Evolutionary conservation across 768 basidiomycete species (phyloP).

Genomic region (Udeniomyces megalosporus): DNA sequence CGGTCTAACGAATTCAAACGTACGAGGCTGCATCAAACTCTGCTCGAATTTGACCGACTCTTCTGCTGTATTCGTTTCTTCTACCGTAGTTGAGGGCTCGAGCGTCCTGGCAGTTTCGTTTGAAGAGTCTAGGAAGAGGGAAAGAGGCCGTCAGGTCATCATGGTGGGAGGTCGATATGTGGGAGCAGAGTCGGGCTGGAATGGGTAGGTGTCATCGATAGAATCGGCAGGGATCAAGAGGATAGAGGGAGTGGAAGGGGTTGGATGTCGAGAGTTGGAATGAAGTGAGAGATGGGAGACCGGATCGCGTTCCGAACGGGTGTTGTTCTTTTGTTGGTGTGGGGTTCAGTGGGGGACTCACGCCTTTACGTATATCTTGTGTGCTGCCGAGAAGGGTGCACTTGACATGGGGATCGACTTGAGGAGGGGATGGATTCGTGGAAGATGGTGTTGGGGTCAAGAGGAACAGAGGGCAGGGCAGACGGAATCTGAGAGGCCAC

Average conservation of each 20-base stretch:
- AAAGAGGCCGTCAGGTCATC: background rate
- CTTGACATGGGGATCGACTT: background rate
- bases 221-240: background rate
- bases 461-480: background rate
- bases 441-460: background rate
- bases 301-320: no score
- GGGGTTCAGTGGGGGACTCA: background rate
- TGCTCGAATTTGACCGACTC: background rate
- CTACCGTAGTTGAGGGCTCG: background rate
- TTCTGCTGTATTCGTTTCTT: background rate
- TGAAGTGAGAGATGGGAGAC: no score
- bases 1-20: background rate
- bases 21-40: background rate
- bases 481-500: background rate
- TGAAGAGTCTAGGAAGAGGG: background rate
- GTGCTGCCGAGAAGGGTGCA: background rate
- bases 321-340: no score
- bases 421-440: background rate
- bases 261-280: background rate
- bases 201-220: no score
- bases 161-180: background rate
- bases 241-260: background rate
- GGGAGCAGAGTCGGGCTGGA: no score
- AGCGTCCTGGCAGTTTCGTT: background rate
- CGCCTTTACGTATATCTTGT: slow-evolving; percentile 4